Percentiles rank a stretch among this genome's conserved stretches.
Conservation (phyloP, 1,284 basidiomycete genomes). For the Ceratobasidium sp. region DNA sequence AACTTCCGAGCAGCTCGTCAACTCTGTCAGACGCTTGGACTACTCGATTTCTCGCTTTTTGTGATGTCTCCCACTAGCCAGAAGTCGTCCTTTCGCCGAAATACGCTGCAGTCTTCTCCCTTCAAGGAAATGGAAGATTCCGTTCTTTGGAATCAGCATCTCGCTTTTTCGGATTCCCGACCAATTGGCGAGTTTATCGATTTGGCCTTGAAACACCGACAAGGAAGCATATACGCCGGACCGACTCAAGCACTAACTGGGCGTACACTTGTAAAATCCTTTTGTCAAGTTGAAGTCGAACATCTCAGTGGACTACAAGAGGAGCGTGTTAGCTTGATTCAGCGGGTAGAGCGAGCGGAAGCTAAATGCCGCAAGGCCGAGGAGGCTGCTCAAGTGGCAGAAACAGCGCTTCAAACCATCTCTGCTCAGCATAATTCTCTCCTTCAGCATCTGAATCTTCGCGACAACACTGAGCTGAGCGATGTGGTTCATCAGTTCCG, state of each 20-base stretch:
- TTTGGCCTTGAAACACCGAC: background rate
- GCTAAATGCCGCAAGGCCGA: background rate
- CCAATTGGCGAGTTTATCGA: background rate
- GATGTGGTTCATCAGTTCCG: background rate
- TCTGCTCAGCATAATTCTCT: background rate
- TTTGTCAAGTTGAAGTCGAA: background rate
- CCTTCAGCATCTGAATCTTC: background rate
- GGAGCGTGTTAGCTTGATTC: background rate
- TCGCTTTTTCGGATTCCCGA: background rate
- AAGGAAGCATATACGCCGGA: background rate
- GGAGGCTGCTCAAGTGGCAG: background rate
- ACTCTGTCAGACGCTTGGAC: background rate
- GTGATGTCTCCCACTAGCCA: background rate
- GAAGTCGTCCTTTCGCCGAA: background rate
- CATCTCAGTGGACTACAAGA: background rate
- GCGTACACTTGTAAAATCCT: background rate
- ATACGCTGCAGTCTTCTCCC: too few relatives aligned
- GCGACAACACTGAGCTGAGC: slow-evolving; percentile 17
- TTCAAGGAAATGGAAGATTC: background rate
- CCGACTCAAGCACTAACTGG: background rate
- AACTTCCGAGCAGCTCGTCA: background rate
- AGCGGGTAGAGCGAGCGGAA: too few relatives aligned
- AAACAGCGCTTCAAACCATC: background rate
- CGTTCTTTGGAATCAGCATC: background rate
- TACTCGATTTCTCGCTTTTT: background rate